Conservation (phyloP, 345 rosid species). For the Crucihimalaya himalaica region DNA sequence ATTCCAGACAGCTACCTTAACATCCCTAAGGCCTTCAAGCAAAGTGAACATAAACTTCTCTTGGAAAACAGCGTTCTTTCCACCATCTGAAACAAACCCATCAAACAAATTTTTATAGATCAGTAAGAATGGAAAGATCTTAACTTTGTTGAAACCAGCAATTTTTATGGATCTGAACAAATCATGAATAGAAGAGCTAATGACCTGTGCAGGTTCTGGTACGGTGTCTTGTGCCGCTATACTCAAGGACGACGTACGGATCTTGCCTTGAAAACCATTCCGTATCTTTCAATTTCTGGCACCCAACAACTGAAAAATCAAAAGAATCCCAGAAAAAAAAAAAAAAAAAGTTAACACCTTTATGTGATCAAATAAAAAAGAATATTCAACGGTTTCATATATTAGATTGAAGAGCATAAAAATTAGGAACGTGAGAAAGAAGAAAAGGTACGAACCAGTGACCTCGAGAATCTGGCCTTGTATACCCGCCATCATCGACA, state of each 20-base stretch:
- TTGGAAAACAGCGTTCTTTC: constrained; percentile 76
- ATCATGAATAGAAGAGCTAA: background rate
- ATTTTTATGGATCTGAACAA: constrained; percentile 6
- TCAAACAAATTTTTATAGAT: background rate
- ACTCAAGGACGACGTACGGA: constrained; percentile 65
- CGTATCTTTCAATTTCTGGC: constrained; percentile 65
- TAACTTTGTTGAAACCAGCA: background rate
- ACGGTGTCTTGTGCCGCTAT: constrained; percentile 49
- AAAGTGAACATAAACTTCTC: constrained; percentile 77
- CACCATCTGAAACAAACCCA: constrained; percentile 64
- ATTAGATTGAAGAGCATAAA: background rate
- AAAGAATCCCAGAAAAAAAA: background rate
- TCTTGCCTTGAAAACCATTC: constrained; percentile 80
- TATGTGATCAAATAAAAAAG: background rate
- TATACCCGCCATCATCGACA: constrained; percentile 48
- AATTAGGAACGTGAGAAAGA: background rate
- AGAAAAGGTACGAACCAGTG: constrained; percentile 52
- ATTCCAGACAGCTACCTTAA: constrained; percentile 68
- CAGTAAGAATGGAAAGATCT: background rate
- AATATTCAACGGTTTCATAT: background rate
- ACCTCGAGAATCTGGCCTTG: constrained; percentile 81
- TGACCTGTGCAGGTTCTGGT: constrained; percentile 74
- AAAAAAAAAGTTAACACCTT: background rate
- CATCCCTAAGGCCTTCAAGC: constrained; percentile 82
- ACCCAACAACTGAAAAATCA: constrained; percentile 53